Base-by-base conservation (phyloP, 1,284 basidiomycete species). In the Mycosarcoma mackinlayi region DNA sequence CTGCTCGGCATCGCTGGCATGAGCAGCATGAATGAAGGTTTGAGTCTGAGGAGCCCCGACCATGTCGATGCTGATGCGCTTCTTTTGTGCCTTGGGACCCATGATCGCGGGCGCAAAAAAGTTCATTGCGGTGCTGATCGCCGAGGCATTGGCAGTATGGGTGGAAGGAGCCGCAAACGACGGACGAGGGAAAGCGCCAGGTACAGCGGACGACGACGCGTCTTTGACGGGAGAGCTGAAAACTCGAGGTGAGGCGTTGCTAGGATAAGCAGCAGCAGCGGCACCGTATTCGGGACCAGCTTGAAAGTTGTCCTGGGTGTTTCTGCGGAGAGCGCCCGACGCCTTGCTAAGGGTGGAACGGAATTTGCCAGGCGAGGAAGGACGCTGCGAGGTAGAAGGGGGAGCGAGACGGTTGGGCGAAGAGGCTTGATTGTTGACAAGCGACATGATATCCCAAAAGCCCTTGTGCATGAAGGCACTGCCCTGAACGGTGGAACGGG, bases 1-100 rank as follows among this genome's bases (percentile, higher is more conserved):
- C 83, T 97, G 92, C 84, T 93, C 92, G 21, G 89, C 92, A 83
- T 95, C 92, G 57, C 92, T 94, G 18, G 94, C 93, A 84, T 97
- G 94, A 21, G 94, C 90, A 62, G 95, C 87, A 84, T 97, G 94
- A 7, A 79, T 72, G 33, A 79, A 79, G 11, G 60, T 73, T 19
- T 66, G 59, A 3, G 69, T 67, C 25, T 63, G 60, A 27, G 77
- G 77, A 18, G 76, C 61, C 11, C 74, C 58, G 50, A 79, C 63
- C 76, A 76, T 76, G 48, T 77, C 76, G 48, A 79, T 55, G 52
- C 75, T 78, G 61, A 79, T 76, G 27, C 77, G 64, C 61, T 78
- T 79, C 72, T 79, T 79, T 14, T 69, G 57, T 4, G 75, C 76
- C 37, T 57, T 31, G 7, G 72, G 73, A 16, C 73, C 65, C 49